Conservation (phyloP, 2,329 filamentous ascomycete genomes). For the Endocalyx cinctus region DNA sequence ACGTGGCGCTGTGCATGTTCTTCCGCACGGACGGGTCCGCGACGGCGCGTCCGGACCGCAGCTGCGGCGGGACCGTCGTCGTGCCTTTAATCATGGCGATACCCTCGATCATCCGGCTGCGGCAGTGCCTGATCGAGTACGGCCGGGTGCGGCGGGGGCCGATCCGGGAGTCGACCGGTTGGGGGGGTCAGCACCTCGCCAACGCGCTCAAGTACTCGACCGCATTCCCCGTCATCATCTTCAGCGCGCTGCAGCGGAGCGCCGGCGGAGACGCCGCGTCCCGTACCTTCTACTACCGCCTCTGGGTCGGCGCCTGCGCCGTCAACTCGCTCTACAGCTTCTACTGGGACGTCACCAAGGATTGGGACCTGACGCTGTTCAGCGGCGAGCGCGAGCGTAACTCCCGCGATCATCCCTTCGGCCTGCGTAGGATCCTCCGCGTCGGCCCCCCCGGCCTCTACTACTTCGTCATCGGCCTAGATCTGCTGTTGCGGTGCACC, state of each 20-base stretch:
- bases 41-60: conserved; percentile 75
- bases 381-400: conserved; percentile 52
- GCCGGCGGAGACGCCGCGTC: conserved; percentile 32
- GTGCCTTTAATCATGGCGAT: conserved; percentile 81
- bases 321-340: conserved; percentile 93
- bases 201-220: conserved; percentile 95
- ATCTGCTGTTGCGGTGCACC: conserved; percentile 78
- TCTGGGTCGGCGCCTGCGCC: conserved; percentile 68
- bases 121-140: conserved; percentile 91
- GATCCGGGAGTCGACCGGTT: conserved; percentile 54
- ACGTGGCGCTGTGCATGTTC: conserved; percentile 89
- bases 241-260: conserved; percentile 67
- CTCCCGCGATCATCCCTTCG: conserved; percentile 66
- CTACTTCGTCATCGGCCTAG: conserved; percentile 73
- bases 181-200: conserved; percentile 82
- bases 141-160: conserved; percentile 60
- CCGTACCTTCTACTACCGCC: conserved; percentile 50
- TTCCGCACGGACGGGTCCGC: conserved; percentile 66
- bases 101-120: conserved; percentile 79
- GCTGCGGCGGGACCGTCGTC: conserved; percentile 71
- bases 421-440: conserved; percentile 68
- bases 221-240: conserved; percentile 84
- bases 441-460: conserved; percentile 73
- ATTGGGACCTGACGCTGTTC: conserved; percentile 92
- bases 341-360: conserved; percentile 95